phyloP scores from a whole-genome alignment of 495 filamentous ascomycete genomes.

The Talaromyces trachyspermus region DNA sequence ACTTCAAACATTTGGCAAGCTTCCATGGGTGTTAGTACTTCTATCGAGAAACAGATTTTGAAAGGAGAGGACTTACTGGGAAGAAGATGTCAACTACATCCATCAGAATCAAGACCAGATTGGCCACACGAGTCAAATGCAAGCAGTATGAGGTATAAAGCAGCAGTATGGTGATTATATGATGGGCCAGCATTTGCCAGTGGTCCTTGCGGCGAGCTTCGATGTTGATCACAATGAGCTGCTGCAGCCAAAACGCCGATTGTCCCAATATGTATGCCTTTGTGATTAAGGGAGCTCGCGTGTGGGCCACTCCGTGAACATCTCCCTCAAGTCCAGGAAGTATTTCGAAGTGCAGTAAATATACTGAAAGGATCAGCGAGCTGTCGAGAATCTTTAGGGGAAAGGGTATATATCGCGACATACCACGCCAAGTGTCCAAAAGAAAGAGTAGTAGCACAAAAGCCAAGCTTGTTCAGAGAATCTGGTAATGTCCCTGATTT shows the following conservation, averaged over 20 bases:
- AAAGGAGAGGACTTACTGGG: constrained; percentile 40
- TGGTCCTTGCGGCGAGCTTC: constrained; percentile 80
- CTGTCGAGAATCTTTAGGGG: too few relatives aligned
- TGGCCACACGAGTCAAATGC: constrained; percentile 66
- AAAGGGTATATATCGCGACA: constrained; percentile 16
- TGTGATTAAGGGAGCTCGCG: constrained; percentile 55
- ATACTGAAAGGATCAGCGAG: constrained; percentile 45
- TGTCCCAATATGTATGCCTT: constrained; percentile 80
- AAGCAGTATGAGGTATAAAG: constrained; percentile 69
- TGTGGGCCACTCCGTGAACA: constrained; percentile 70
- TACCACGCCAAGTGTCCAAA: constrained; percentile 71
- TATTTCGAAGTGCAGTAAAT: constrained; percentile 59
- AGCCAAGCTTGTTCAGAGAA: constrained; percentile 85
- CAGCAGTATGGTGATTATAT: constrained; percentile 67
- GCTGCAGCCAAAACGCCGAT: constrained; percentile 82
- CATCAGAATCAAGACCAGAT: constrained; percentile 72
- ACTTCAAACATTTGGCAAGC: constrained; percentile 72
- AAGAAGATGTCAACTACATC: constrained; percentile 74
- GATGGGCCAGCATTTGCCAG: constrained; percentile 79
- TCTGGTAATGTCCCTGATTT: constrained; percentile 52
- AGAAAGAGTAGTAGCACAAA: constrained; percentile 58
- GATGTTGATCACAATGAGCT: constrained; percentile 77
- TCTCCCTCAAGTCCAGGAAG: constrained; percentile 57
- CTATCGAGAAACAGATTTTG: background rate
- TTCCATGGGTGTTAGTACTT: background rate